These are phyloP conservation scores for Ormosia semicastrata DNA, from an alignment of 306 rosid genomes.

Conservation along the genomic window DNA sequence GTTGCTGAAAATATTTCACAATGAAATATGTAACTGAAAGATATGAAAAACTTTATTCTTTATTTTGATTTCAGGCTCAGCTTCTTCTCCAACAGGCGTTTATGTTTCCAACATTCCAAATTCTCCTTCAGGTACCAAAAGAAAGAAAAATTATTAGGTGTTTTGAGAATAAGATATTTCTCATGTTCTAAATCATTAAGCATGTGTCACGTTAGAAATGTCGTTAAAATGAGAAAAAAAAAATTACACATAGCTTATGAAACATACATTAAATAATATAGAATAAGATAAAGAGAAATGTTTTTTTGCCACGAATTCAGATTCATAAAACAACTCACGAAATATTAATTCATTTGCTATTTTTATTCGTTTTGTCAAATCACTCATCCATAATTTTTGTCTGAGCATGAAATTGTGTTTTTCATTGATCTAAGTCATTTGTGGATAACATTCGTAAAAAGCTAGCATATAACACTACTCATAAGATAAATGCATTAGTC, in stretches of 20 bases:
- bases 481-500: not conserved
- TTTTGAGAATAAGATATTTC: not conserved
- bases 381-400: too few relatives aligned
- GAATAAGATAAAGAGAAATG: not conserved
- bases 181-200: not conserved
- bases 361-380: too few relatives aligned
- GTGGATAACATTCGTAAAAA: too few relatives aligned
- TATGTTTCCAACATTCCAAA: constrained; percentile 27
- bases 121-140: constrained; percentile 48
- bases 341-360: too few relatives aligned
- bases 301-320: too few relatives aligned
- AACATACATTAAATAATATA: not conserved
- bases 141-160: not conserved
- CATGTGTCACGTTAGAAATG: not conserved
- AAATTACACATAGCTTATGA: not conserved
- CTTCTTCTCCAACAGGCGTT: constrained; percentile 33
- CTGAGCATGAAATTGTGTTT: too few relatives aligned
- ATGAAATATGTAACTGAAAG: not conserved
- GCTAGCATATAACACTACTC: too few relatives aligned
- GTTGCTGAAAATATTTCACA: not conserved
- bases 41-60: not conserved
- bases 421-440: too few relatives aligned
- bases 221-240: not conserved
- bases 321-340: too few relatives aligned
- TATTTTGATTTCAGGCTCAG: constrained; percentile 24